Percentiles rank a stretch among this genome's conserved stretches.
Evolutionary conservation across 2,329 filamentous ascomycete species (phyloP).

Genomic region (Alternaria conjuncta): DNA sequence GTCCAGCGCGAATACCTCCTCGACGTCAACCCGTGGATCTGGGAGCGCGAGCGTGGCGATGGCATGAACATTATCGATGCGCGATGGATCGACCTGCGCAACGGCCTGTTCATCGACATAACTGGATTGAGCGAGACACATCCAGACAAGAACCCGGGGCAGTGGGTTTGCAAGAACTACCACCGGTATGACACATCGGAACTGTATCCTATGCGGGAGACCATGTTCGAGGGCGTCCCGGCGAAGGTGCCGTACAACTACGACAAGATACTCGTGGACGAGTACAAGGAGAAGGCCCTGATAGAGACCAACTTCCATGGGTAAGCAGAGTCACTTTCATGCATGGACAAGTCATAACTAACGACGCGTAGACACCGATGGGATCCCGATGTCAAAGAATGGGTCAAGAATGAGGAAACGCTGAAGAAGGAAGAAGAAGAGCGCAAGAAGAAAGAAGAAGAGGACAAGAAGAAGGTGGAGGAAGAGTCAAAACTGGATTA

Average conservation of each 20-base stretch:
- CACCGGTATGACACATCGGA: slow-evolving; percentile 75
- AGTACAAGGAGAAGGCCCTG: slow-evolving; percentile 69
- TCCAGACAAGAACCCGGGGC: slow-evolving; percentile 63
- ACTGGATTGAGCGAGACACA: slow-evolving; percentile 76
- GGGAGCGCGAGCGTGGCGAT: slow-evolving; percentile 66
- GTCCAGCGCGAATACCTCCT: slow-evolving; percentile 68
- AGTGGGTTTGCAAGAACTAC: slow-evolving; percentile 81
- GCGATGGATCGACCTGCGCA: slow-evolving; percentile 78
- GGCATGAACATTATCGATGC: slow-evolving; percentile 83
- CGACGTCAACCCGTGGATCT: slow-evolving; percentile 76
- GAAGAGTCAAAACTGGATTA: slow-evolving; percentile 25
- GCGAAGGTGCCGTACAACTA: slow-evolving; percentile 74
- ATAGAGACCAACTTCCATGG: slow-evolving; percentile 66
- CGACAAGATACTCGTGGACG: slow-evolving; percentile 68
- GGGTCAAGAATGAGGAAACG: slow-evolving; percentile 55
- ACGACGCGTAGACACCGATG: slow-evolving; percentile 62
- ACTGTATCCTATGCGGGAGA: slow-evolving; percentile 76
- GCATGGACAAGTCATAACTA: neutral
- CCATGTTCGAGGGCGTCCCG: slow-evolving; percentile 74
- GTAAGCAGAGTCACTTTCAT: slow-evolving; percentile 47
- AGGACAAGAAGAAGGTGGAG: slow-evolving; percentile 15
- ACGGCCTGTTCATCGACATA: slow-evolving; percentile 83
- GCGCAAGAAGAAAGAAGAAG: slow-evolving; percentile 9
- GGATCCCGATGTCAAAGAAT: slow-evolving; percentile 64
- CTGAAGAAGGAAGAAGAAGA: slow-evolving; percentile 19